Evolutionary conservation across 83 land plant genomes (phyloP).

Genomic region (Thuja plicata): DNA sequence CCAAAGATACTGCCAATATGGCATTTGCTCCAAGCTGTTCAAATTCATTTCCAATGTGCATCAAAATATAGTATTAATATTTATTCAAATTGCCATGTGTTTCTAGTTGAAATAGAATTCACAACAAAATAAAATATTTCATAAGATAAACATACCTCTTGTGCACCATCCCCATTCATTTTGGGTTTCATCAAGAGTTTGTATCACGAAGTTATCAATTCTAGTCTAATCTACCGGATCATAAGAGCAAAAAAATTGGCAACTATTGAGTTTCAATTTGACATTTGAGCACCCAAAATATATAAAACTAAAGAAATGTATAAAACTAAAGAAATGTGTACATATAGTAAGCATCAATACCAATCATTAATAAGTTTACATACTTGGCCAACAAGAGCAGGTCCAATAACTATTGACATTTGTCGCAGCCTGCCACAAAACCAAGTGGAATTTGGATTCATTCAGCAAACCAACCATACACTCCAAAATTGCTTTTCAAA

Average conservation of each 20-base stretch:
- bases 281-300: neutral
- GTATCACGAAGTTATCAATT: slow-evolving; percentile 96
- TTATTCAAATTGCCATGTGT: neutral
- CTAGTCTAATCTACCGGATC: slow-evolving; percentile 87
- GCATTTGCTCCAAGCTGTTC: slow-evolving; percentile 98
- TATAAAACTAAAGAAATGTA: neutral
- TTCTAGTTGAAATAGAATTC: neutral
- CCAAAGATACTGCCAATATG: slow-evolving; percentile 91
- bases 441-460: neutral
- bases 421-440: slow-evolving; percentile 69
- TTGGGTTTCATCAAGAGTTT: slow-evolving; percentile 87
- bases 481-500: neutral
- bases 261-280: neutral
- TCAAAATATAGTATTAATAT: neutral
- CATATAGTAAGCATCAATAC: neutral
- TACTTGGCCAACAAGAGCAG: slow-evolving; percentile 94
- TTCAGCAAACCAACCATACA: neutral
- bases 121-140: neutral
- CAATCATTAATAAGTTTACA: neutral
- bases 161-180: slow-evolving; percentile 99
- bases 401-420: slow-evolving; percentile 92
- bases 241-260: slow-evolving; percentile 30
- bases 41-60: neutral
- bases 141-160: slow-evolving; percentile 59
- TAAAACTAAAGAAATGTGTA: neutral